phyloP scores from a whole-genome alignment of 176 grass and related monocot genomes.

The Cocos nucifera region DNA sequence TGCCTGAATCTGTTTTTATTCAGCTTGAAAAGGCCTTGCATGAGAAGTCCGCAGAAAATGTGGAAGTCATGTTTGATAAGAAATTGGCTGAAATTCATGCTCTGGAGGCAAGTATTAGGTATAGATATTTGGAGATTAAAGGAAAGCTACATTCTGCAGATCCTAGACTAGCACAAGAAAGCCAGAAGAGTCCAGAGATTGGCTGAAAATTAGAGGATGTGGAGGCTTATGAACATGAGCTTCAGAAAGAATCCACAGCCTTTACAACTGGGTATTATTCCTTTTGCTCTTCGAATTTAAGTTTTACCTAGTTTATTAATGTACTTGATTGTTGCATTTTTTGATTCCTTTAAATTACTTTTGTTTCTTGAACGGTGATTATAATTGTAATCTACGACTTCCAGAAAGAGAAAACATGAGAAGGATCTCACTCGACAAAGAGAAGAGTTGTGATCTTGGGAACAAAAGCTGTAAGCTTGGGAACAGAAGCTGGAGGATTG shows the following conservation, averaged over 20 bases:
- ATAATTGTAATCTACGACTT: not conserved
- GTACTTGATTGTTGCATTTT: not conserved
- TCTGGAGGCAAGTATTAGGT: constrained; percentile 66
- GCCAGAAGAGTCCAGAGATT: constrained; percentile 70
- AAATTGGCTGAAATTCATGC: constrained; percentile 65
- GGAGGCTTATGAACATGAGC: constrained; percentile 55
- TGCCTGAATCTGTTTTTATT: constrained; percentile 6
- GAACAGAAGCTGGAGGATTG: constrained; percentile 78
- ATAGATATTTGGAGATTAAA: constrained; percentile 73
- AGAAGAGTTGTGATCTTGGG: constrained; percentile 61
- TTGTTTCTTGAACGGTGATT: constrained; percentile 13
- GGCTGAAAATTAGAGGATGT: constrained; percentile 71
- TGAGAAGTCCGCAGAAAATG: constrained; percentile 58
- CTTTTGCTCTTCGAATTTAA: constrained; percentile 3
- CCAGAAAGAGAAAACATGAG: constrained; percentile 56
- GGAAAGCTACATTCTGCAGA: constrained; percentile 72
- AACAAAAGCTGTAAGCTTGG: constrained; percentile 55
- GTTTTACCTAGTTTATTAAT: too few species aligned
- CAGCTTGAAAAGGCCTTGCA: constrained; percentile 86
- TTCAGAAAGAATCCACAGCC: constrained; percentile 76
- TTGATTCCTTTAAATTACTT: not conserved
- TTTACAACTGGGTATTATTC: constrained; percentile 70
- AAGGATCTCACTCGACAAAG: constrained; percentile 60
- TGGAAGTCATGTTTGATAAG: constrained; percentile 64
- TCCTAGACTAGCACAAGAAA: constrained; percentile 89